Evolutionary conservation across 257 asterid genomes (phyloP), one percentile per base, ranked within the genome.

Genomic region (Solanum dulcamara): DNA sequence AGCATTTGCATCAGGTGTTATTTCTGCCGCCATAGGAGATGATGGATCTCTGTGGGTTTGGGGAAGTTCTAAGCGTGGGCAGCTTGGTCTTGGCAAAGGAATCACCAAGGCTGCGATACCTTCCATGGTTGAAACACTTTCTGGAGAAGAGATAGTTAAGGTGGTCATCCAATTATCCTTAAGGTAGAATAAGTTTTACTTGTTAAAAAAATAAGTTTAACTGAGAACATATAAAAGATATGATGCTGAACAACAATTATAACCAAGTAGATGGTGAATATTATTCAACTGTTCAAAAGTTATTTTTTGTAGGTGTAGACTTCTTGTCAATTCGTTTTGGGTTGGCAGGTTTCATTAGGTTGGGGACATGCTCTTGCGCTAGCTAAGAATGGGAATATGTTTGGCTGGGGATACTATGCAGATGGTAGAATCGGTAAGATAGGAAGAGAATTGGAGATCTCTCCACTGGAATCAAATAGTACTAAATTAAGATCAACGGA

Each of bases 291-390:
- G 18, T 28, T 46, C 26, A 44, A 6, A 44, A 15, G 0, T 30
- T 24, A 5, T 4, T 30, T 60, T 85, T 40, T n/a, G 79, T 22
- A 32, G 15, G 30, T 17, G 55, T n/a, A 57, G 62, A 83, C 70
- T 2, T 85, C 51, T 22, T 85, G 46, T 81, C 50, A 60, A 74
- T 42, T 83, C 20, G 10, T 89, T 33, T 81, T 18, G 68, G 86
- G 32, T 51, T 86, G 84, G 88, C 95, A 96, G 98, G 95, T 95
- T 26, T 90, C 99, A 57, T 88, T 97, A 11, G 98, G 99, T 71
- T 97, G 98, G 99, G 99, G 99, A 6, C 99, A 97, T 85, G 95
- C 95, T 84, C 97, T 97, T 83, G 99, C 98, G 6, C 87, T 97
- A 84, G 90, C 97, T 81, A 89, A 87, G 85, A 88, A 86, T 71